Conservation (phyloP, 768 basidiomycete species). For the Zangia roseola region DNA sequence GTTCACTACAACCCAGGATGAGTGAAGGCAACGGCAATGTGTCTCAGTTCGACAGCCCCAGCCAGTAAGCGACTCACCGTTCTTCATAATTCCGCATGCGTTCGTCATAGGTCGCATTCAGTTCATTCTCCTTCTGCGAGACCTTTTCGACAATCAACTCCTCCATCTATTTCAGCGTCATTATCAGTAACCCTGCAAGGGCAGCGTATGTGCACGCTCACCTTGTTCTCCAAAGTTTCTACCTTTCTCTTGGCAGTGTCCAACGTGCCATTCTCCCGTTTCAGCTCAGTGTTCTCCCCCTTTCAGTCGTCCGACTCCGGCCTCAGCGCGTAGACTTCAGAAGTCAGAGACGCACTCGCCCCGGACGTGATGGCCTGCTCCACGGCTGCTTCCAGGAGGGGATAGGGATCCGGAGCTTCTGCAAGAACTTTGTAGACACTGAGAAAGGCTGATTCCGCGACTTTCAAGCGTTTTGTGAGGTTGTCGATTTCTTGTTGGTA, state of each 20-base stretch:
- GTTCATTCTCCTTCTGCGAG: conserved; percentile 90
- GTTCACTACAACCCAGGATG: conserved; percentile 60
- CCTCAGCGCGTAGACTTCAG: conserved; percentile 79
- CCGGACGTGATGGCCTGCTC: conserved; percentile 88
- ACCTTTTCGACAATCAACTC: conserved; percentile 88
- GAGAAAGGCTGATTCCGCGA: conserved; percentile 94
- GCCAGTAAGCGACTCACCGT: conserved; percentile 50
- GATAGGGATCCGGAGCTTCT: conserved; percentile 97
- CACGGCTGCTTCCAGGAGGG: conserved; percentile 91
- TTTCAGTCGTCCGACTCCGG: conserved; percentile 68
- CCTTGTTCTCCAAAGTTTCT: conserved; percentile 84
- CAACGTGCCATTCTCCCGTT: conserved; percentile 61
- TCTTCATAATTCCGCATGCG: conserved; percentile 94
- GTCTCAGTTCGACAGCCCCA: neutral
- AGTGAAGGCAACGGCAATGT: no score
- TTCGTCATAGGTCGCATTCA: conserved; percentile 97
- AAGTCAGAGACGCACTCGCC: conserved; percentile 28
- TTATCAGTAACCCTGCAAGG: conserved; percentile 1
- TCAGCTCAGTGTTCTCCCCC: conserved; percentile 82
- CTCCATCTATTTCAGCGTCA: conserved; percentile 74
- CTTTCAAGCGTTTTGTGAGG: conserved; percentile 89
- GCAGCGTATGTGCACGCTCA: conserved; percentile 26
- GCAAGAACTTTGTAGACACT: conserved; percentile 95
- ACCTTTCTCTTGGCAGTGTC: conserved; percentile 75
- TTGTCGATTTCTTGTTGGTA: conserved; percentile 97